Base-by-base conservation (phyloP, 139 green algal genomes). In the Closterium sp. region DNA sequence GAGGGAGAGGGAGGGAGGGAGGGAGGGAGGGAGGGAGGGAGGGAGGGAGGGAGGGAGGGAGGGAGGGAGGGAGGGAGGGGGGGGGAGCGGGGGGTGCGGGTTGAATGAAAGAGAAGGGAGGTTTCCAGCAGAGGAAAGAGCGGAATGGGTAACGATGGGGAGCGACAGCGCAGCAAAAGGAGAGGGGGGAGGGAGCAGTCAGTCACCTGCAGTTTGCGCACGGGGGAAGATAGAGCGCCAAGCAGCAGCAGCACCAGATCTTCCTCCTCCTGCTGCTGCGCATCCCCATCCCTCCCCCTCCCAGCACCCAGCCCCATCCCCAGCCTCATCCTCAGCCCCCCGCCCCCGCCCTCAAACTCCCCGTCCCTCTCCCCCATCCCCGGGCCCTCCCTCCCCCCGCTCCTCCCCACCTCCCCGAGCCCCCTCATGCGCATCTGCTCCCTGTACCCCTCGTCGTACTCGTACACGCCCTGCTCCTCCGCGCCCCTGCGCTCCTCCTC, bases 141-240 rank as follows among this genome's bases (percentile, higher is more conserved):
- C 6, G 25, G 69, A 7, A 84, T 10, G 28, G 31, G 81, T 32
- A 33, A 86, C 81, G 4, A 12, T 4, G 81, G 81, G 28, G n/a
- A 16, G 25, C 0, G 28, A 34, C n/a, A 33, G 81, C 12, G 81
- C 3, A 33, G 81, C n/a, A 0, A 86, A 33, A 32, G 25, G 28
- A 23, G 81, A 34, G n/a, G 81, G n/a, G 81, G 81, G 81, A 6
- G 28, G 81, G n/a, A 34, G 81, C 3, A 86, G 81, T 19, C n/a
- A 86, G 25, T 86, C 89, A 92, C 89, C 89, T 92, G 66, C 7
- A 90, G 30, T 32, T 90, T 31, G 30, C 89, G 30, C 33, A 69
- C 34, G 31, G 89, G 83, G 21, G 89, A 88, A 12, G 85, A 38
- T 6, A 92, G 89, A 5, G 84, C 89, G 21, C 38, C 81, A 34